Conservation (phyloP, 1,139 yeast species). For the Insectozyma bohioensis region DNA sequence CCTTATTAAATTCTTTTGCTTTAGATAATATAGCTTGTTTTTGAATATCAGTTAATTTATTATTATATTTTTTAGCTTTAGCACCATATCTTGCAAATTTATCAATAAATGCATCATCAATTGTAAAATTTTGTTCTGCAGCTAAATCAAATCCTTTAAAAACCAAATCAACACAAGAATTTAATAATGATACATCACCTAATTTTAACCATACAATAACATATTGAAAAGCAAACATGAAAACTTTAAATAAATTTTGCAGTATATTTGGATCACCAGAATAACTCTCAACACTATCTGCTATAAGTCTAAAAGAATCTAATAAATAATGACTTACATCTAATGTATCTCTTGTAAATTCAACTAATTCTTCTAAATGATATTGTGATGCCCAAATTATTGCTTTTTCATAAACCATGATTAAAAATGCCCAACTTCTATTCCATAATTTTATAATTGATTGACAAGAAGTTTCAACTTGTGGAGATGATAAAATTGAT, state of each 20-base stretch:
- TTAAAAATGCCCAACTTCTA: conserved; percentile 67
- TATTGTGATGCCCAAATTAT: conserved; percentile 70
- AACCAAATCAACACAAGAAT: conserved; percentile 72
- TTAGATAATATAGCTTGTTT: conserved; percentile 54
- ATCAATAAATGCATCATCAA: conserved; percentile 51
- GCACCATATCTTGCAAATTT: conserved; percentile 62
- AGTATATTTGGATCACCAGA: conserved; percentile 13
- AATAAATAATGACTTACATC: conserved; percentile 73
- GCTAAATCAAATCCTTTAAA: conserved; percentile 67
- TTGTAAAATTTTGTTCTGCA: conserved; percentile 44
- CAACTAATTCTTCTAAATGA: conserved; percentile 58
- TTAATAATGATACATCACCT: conserved; percentile 73
- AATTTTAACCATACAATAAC: conserved; percentile 79
- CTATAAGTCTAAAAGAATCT: conserved; percentile 61
- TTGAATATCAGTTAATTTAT: conserved; percentile 61
- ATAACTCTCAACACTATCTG: conserved; percentile 27
- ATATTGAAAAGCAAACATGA: conserved; percentile 53
- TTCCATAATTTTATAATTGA: conserved; percentile 56
- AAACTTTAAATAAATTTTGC: conserved; percentile 30
- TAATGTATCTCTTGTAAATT: conserved; percentile 82
- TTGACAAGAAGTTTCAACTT: conserved; percentile 10
- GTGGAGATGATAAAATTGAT: conserved; percentile 38
- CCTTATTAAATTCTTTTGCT: conserved; percentile 54
- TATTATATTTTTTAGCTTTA: conserved; percentile 64
- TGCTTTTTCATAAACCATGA: conserved; percentile 67